These are phyloP conservation scores for Agrostemma githago DNA, from an alignment of 148 eudicot genomes.

Conservation along the genomic window DNA sequence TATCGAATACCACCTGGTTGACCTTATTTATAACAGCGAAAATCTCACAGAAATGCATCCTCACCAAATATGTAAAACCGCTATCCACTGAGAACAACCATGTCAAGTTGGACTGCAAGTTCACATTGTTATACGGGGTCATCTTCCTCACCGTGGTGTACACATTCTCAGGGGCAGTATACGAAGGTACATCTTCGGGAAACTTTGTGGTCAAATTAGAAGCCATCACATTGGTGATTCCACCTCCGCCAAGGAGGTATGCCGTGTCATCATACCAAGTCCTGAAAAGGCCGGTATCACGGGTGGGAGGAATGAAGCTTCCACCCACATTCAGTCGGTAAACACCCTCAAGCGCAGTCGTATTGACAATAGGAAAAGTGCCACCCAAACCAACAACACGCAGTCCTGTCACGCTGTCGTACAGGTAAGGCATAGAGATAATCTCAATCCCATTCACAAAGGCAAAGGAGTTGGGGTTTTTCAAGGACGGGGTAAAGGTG, in stretches of 20 bases:
- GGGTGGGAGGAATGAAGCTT: slow-evolving; percentile 58
- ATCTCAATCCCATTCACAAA: slow-evolving; percentile 91
- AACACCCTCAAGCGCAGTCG: slow-evolving; percentile 68
- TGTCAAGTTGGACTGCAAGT: slow-evolving; percentile 58
- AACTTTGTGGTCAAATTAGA: slow-evolving; percentile 39
- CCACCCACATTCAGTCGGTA: slow-evolving; percentile 88
- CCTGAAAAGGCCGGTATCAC: slow-evolving; percentile 78
- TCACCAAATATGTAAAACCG: slow-evolving; percentile 68
- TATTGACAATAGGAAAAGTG: slow-evolving; percentile 39
- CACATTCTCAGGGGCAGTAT: slow-evolving; percentile 69
- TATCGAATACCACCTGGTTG: slow-evolving; percentile 62
- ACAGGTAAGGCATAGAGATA: slow-evolving; percentile 71
- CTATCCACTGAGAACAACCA: slow-evolving; percentile 74
- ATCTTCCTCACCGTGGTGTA: slow-evolving; percentile 71
- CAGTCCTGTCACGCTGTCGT: slow-evolving; percentile 31
- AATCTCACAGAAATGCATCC: slow-evolving; percentile 91
- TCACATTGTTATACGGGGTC: slow-evolving; percentile 49
- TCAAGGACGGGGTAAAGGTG: slow-evolving; percentile 62
- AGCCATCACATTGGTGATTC: slow-evolving; percentile 42
- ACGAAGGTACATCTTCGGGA: slow-evolving; percentile 39
- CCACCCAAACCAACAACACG: slow-evolving; percentile 43
- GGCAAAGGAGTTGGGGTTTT: slow-evolving; percentile 53
- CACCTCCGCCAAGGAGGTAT: slow-evolving; percentile 53
- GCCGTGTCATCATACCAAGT: slow-evolving; percentile 65
- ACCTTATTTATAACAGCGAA: slow-evolving; percentile 25